Base-by-base conservation (phyloP, 2,329 filamentous ascomycete genomes). In the Cordyceps fumosorosea region DNA sequence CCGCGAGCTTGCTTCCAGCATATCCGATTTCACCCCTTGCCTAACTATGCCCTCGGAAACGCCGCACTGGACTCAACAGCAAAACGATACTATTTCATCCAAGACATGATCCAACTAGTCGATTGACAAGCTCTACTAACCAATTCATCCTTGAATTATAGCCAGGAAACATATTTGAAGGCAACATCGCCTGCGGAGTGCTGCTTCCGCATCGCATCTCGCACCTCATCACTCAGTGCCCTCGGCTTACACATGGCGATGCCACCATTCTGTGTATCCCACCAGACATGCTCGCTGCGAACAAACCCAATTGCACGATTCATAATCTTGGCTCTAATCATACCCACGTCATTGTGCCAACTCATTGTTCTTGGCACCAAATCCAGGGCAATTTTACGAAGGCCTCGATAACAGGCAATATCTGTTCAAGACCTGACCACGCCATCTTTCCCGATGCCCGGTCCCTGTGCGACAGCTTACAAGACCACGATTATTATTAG, bases 171-270 rank as follows among this genome's bases (percentile, higher is more conserved):
- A 37, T 8, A 22, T 34, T 34, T 5, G 11, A 26, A 48, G 40
- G 22, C 42, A 10, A 47, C 11, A 12, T 11, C 5, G 37, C 29
- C 29, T 32, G 8, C 29, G 34, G 7, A 37, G 12, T n/a, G 45
- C 45, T 40, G 12, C 20, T 57, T 37, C 32, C 20, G 26, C 29
- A 29, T 3, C 5, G 29, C 29, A 29, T 29, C 29, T 29, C 20
- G 18, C n/a, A 42, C 2, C 20, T 32, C 29, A 8, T 29, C 32
- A 29, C 45, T 56, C 56, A 26, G 44, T 26, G 22, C 45, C 45
- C 56, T 22, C 56, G 57, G 50, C 50, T 53, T 53, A 53, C 57
- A 51, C 47, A n/a, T 20, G n/a, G 5, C 18, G 32, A 59, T 52
- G 37, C 3, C 24, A 40, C 22, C 32, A 32, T 10, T n/a, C 42